phyloP scores from a whole-genome alignment of 371 early-diverging fungal genomes.

The Modicella reniformis region DNA sequence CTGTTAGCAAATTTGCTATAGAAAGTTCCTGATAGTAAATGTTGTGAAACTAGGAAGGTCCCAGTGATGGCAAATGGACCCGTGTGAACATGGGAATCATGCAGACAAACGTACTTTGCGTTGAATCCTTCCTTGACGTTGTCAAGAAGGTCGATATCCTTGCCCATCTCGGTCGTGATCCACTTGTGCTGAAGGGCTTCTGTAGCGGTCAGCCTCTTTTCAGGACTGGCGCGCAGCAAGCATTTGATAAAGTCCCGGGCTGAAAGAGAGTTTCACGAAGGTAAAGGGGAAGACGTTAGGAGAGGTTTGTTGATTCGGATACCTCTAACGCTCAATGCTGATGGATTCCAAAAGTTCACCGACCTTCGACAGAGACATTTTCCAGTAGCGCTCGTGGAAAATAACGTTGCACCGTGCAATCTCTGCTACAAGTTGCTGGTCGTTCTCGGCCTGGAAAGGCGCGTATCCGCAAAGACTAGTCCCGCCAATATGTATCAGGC shows the following conservation, averaged over 20 bases:
- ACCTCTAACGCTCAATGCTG: too few species aligned
- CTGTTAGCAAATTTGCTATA: neutral
- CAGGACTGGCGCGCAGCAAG: slow-evolving; percentile 78
- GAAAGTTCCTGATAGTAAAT: neutral
- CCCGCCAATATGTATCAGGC: neutral
- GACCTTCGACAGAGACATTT: slow-evolving; percentile 76
- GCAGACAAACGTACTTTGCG: slow-evolving; percentile 49
- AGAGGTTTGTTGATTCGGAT: neutral
- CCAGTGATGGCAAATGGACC: neutral
- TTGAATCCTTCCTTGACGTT: slow-evolving; percentile 77
- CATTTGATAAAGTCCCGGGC: slow-evolving; percentile 92
- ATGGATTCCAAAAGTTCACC: too few species aligned
- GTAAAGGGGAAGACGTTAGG: neutral
- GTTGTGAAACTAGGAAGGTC: neutral
- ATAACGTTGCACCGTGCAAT: slow-evolving; percentile 76
- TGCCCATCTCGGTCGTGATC: slow-evolving; percentile 69
- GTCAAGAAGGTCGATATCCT: slow-evolving; percentile 75
- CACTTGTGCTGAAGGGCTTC: slow-evolving; percentile 88
- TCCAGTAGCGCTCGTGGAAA: slow-evolving; percentile 85
- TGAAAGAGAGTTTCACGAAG: too few species aligned
- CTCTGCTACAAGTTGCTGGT: slow-evolving; percentile 67
- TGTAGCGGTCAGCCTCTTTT: slow-evolving; percentile 78
- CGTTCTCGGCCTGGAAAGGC: slow-evolving; percentile 78
- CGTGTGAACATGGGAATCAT: neutral
- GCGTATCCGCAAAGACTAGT: slow-evolving; percentile 74